Evolutionary conservation across 1,284 basidiomycete genomes (phyloP).

Genomic region (Austroboletus niveus): DNA sequence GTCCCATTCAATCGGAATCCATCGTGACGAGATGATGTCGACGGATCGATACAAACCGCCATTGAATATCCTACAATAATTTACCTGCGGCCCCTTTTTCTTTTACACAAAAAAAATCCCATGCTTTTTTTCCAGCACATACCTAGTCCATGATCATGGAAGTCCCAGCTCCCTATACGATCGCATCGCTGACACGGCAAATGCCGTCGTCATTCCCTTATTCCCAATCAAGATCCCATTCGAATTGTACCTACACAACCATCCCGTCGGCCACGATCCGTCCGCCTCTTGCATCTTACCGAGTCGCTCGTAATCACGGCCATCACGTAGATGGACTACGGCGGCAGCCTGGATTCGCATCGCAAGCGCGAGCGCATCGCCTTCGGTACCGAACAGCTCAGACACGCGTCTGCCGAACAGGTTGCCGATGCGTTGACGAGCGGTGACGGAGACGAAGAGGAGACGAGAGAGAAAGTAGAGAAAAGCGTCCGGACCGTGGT

Average conservation of each 20-base stretch:
- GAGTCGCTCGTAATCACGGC: constrained; percentile 20
- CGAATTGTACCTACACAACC: constrained; percentile 13
- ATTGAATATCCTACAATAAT: no score
- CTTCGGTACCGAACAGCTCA: constrained; percentile 19
- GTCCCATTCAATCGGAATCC: no score
- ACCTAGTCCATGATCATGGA: no score
- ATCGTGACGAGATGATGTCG: no score
- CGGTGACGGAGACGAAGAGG: constrained; percentile 17
- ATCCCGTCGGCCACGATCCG: constrained; percentile 24
- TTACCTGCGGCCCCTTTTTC: no score
- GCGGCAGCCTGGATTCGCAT: constrained; percentile 21
- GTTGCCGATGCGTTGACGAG: constrained; percentile 12
- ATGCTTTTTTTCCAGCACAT: no score
- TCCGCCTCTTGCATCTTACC: constrained; percentile 18
- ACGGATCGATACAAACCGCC: no score
- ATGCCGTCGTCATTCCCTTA: constrained; percentile 21
- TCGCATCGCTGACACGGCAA: constrained; percentile 18
- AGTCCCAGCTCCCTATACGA: constrained; percentile 17
- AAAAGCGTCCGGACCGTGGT: constrained; percentile 17
- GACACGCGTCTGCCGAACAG: constrained; percentile 17
- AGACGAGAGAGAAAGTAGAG: constrained; percentile 23
- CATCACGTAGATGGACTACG: constrained; percentile 12
- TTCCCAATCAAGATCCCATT: constrained; percentile 13
- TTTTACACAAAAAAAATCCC: no score
- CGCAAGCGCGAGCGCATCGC: constrained; percentile 23